phyloP scores from a whole-genome alignment of 805 yeast species.

The Sungouiozyma intestinalis region DNA sequence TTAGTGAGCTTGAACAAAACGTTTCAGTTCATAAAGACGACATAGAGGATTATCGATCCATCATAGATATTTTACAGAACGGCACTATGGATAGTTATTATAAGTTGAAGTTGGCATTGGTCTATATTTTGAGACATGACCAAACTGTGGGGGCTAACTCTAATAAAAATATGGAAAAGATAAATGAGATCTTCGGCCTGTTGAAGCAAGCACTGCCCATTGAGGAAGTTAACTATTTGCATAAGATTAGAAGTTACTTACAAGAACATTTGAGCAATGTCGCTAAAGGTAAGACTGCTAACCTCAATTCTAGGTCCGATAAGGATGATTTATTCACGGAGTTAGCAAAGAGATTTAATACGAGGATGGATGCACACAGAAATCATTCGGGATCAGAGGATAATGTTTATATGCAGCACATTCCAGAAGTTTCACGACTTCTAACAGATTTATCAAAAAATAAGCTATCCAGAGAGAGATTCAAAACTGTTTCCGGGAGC shows the following conservation, averaged over 20 bases:
- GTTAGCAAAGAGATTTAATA: conserved; percentile 26
- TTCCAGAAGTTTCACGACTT: conserved; percentile 47
- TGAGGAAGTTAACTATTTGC: conserved; percentile 35
- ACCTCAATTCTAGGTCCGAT: neutral
- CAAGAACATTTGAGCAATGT: conserved; percentile 1
- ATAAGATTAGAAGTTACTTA: conserved; percentile 33
- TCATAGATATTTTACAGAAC: conserved; percentile 44
- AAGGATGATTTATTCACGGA: conserved; percentile 25
- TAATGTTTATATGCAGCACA: conserved; percentile 84
- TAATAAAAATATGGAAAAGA: conserved; percentile 45
- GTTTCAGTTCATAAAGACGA: conserved; percentile 59
- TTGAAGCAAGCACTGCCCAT: conserved; percentile 31
- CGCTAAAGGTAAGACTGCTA: neutral
- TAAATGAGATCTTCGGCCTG: conserved; percentile 34
- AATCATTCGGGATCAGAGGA: conserved; percentile 36
- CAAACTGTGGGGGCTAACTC: conserved; percentile 22
- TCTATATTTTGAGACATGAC: conserved; percentile 69
- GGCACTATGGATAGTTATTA: conserved; percentile 38
- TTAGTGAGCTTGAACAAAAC: conserved; percentile 84
- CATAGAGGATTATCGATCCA: conserved; percentile 41
- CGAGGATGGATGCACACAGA: conserved; percentile 18
- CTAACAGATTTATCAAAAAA: conserved; percentile 30
- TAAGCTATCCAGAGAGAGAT: conserved; percentile 32
- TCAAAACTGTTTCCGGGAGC: conserved; percentile 12
- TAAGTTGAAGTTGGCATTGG: conserved; percentile 61